Evolutionary conservation across 2,329 filamentous ascomycete genomes (phyloP), one percentile per base, ranked within the genome.

Genomic region (Fusarium brevicatenulatum): DNA sequence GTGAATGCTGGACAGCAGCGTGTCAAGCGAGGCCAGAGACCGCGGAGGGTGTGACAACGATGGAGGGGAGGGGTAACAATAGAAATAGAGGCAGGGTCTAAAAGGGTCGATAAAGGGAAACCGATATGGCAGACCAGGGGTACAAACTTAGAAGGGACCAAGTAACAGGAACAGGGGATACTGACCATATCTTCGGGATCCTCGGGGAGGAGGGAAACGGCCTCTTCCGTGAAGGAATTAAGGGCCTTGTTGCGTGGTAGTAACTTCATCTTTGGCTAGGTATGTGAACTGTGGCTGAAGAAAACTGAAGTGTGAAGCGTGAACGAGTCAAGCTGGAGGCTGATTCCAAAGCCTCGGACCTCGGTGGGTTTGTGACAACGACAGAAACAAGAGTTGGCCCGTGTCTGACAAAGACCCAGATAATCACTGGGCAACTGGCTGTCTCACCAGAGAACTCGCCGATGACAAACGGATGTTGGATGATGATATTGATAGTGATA

Each of bases 151-250:
- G 44, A 49, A 46, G 52, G 40, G 36, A 42, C 43, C 61, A 68
- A 58, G 19, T 11, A 50, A 66, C 58, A 66, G 42, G 21, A 57
- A 66, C 62, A 66, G 44, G 56, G 54, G 62, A 39, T 37, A 71
- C 82, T 67, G 61, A 85, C 84, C 83, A 86, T 86, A 75, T 85
- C 84, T 75, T 85, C 84, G 43, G 83, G 81, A 74, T 85, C 84
- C 60, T 85, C 84, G 58, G 84, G 82, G 11, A 85, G 75, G 25
- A 85, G 80, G 43, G 82, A 83, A 57, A 85, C 79, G 34, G 80
- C 80, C 76, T 84, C 81, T 63, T 83, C 82, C 77, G 82, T 81
- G 53, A 83, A 73, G n/a, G 80, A 78, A 47, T 81, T 80, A 58
- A 82, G 79, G 52, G 82, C 74, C 68, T 81, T 81, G 55, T 81